phyloP scores from a whole-genome alignment of 2,329 filamentous ascomycete species.

The Teratosphaeria destructans region DNA sequence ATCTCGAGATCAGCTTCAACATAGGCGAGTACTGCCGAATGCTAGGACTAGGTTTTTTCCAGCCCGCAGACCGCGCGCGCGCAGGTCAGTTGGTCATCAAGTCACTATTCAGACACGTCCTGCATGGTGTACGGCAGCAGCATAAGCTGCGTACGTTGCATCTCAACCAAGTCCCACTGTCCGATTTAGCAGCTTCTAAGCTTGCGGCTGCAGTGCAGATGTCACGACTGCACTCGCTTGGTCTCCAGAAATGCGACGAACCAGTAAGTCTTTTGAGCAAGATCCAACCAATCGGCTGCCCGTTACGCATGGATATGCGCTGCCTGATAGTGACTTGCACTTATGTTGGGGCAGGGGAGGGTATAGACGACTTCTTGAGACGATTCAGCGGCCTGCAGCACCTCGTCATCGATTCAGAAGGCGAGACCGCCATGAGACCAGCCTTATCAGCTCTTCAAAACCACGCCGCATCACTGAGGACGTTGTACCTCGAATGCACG shows the following conservation, averaged over 20 bases:
- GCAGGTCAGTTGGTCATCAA: not conserved
- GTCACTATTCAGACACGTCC: not conserved
- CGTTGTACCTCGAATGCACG: not conserved
- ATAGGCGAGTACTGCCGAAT: not conserved
- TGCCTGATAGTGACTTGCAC: not conserved
- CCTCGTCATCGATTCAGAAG: not conserved
- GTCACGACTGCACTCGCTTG: not conserved
- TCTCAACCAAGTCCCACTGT: not conserved
- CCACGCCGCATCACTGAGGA: not conserved
- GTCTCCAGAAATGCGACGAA: not conserved
- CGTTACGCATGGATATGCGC: not conserved
- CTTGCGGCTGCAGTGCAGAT: not conserved
- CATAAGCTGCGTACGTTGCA: not conserved
- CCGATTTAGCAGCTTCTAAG: not conserved
- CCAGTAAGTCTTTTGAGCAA: not conserved
- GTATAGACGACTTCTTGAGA: not conserved
- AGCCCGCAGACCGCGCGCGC: not conserved
- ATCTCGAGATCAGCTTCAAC: not conserved
- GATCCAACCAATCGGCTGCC: not conserved
- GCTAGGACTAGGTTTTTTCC: not conserved
- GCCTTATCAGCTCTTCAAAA: not conserved
- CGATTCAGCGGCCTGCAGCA: not conserved
- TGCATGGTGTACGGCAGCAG: not conserved
- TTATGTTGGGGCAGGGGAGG: not conserved
- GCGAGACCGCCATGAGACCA: not conserved